Percentiles rank a stretch among this genome's conserved stretches.
These are phyloP conservation scores for Hibiscus syriacus DNA, from an alignment of 345 rosid genomes.

Conservation along the genomic window DNA sequence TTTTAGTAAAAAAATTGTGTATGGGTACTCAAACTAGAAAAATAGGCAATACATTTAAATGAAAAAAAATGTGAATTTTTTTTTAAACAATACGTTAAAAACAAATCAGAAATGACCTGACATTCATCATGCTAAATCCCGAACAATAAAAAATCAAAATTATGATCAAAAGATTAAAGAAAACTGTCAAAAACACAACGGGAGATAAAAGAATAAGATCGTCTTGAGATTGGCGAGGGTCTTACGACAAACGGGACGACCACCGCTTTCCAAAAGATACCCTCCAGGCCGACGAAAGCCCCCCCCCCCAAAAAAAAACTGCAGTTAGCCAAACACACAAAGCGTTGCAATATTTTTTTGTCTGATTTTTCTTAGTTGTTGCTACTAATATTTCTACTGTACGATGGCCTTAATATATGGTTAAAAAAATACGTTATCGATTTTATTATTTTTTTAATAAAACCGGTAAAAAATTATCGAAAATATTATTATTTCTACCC, in stretches of 20 bases:
- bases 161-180: slow-evolving; percentile 51
- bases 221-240: slow-evolving; percentile 61
- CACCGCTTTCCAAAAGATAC: slow-evolving; percentile 91
- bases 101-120: slow-evolving; percentile 22
- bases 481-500: too few species aligned
- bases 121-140: slow-evolving; percentile 22
- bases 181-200: slow-evolving; percentile 7
- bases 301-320: too few species aligned
- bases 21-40: slow-evolving; percentile 21
- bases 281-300: slow-evolving; percentile 33
- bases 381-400: too few species aligned
- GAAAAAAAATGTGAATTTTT: not conserved
- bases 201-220: slow-evolving; percentile 56
- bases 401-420: too few species aligned
- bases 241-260: slow-evolving; percentile 57
- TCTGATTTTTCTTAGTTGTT: too few species aligned
- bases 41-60: not conserved
- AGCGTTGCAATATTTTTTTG: slow-evolving; percentile 5
- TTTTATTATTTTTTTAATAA: too few species aligned
- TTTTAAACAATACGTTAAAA: too few species aligned
- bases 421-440: too few species aligned
- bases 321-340: slow-evolving; percentile 43
- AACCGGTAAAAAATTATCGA: too few species aligned
- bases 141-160: slow-evolving; percentile 1
- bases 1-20: slow-evolving; percentile 32